These are phyloP conservation scores for Sisymbrium irio DNA, from an alignment of 345 rosid species.

Conservation along the genomic window DNA sequence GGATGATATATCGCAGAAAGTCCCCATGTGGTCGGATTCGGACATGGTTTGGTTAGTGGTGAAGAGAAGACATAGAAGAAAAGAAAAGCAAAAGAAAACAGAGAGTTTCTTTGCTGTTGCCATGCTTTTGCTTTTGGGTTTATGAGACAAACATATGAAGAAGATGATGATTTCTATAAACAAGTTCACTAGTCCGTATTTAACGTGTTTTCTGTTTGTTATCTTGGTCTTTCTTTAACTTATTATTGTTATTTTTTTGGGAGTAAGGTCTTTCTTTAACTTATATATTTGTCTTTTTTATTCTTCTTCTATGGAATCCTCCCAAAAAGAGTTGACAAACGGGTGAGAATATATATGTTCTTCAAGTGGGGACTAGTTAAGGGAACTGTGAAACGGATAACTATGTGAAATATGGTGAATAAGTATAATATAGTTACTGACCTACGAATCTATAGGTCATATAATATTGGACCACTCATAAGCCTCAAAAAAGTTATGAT, in stretches of 20 bases:
- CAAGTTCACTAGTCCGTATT: background rate
- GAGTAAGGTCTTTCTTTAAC: background rate
- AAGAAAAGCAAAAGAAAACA: background rate
- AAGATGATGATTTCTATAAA: background rate
- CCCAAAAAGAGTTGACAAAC: conserved; percentile 6
- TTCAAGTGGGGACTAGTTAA: background rate
- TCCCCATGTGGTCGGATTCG: background rate
- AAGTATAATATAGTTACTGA: background rate
- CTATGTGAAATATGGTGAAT: background rate
- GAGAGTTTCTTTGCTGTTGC: background rate
- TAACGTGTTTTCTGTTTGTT: background rate
- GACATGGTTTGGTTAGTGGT: background rate
- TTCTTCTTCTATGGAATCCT: background rate
- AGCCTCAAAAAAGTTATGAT: background rate
- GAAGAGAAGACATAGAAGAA: conserved; percentile 7
- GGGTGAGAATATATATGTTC: background rate
- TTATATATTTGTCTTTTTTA: background rate
- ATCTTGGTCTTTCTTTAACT: background rate
- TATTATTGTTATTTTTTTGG: too few relatives aligned
- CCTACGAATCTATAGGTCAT: background rate
- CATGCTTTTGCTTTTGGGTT: conserved; percentile 4
- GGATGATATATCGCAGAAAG: conserved; percentile 16
- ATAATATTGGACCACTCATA: background rate
- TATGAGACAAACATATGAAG: background rate
- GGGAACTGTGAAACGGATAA: background rate